Base-by-base conservation (phyloP, 164 flowering plant species). In the Magnolia changhungtana region DNA sequence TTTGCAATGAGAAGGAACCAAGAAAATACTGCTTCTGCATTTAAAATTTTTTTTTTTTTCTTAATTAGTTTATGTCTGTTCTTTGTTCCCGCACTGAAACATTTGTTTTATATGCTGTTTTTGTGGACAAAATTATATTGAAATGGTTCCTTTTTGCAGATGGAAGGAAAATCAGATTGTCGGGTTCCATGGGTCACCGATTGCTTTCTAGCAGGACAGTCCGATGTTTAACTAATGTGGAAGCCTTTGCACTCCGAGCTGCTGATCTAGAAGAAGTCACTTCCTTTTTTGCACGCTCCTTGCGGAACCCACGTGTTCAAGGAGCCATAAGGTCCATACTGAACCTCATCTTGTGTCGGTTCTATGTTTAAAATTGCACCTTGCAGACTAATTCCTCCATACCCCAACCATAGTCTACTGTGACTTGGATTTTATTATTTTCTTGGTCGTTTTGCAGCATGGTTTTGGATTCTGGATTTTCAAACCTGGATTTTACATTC, bases 211-310 rank as follows among this genome's bases (percentile, higher is more conserved):
- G 79, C 83, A 85, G 97, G 82, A 83, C 67, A 2, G 92, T 90
- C 16, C 84, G 23, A 74, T 95, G 97, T 79, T 50, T 85, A 73
- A 87, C 93, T 65, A 90, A 95, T 79, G 96, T 93, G 21, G 97
- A 91, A 83, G 93, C 92, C 24, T 95, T 95, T 83, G 81, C 88
- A 7, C 91, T 95, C 55, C 88, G 85, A 77, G 96, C 87, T 71
- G 78, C 83, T 50, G 98, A 95, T 78, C 84, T 95, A 29, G 92
- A 91, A 86, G 90, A 90, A 83, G 96, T 92, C 68, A 88, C 93
- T 8, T 79, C 84, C 71, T 81, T 85, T 51, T 95, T 88, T 72
- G 73, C 90, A 10, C 88, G 90, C 83, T 83, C 82, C 78, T 80
- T 95, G 83, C 84, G 92, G 31, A 90, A 84, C 64, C 89, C 89